Conservation (phyloP, 73 alveolate species). For the Symbiodinium pilosum region DNA sequence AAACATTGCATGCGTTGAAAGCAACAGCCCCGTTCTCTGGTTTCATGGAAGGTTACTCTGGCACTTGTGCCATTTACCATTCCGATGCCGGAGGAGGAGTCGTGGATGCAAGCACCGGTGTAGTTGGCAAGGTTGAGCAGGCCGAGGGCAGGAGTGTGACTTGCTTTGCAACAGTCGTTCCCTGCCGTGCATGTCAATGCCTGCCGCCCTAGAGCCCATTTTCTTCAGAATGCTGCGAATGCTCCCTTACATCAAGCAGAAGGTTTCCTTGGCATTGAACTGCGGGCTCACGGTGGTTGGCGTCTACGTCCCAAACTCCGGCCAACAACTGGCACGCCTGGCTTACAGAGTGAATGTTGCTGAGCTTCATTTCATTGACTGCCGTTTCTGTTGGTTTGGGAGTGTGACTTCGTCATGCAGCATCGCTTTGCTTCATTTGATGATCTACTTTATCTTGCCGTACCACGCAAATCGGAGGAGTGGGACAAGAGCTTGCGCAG, state of each 20-base stretch:
- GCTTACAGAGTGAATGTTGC: constrained; percentile 31
- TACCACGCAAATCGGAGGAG: no score
- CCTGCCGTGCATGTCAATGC: no score
- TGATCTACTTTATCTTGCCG: no score
- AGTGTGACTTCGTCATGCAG: no score
- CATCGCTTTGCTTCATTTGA: no score
- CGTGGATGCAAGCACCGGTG: neutral
- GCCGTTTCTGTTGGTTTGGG: no score
- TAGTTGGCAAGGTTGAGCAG: constrained; percentile 35
- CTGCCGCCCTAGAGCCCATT: no score
- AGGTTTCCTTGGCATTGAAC: constrained; percentile 17
- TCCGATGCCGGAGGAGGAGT: constrained; percentile 47
- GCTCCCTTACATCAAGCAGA: no score
- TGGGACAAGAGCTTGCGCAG: constrained; percentile 4
- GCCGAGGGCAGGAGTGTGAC: constrained; percentile 77
- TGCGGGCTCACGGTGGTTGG: constrained; percentile 55
- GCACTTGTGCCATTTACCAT: constrained; percentile 62
- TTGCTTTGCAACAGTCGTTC: neutral
- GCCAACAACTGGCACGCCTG: constrained; percentile 57
- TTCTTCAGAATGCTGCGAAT: no score
- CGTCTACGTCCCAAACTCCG: constrained; percentile 60
- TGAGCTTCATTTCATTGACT: neutral
- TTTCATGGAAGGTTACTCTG: constrained; percentile 30
- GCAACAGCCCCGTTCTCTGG: no score
- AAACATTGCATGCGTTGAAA: no score